Base-by-base conservation (phyloP, 2,329 filamentous ascomycete genomes). In the Botrytis aclada region DNA sequence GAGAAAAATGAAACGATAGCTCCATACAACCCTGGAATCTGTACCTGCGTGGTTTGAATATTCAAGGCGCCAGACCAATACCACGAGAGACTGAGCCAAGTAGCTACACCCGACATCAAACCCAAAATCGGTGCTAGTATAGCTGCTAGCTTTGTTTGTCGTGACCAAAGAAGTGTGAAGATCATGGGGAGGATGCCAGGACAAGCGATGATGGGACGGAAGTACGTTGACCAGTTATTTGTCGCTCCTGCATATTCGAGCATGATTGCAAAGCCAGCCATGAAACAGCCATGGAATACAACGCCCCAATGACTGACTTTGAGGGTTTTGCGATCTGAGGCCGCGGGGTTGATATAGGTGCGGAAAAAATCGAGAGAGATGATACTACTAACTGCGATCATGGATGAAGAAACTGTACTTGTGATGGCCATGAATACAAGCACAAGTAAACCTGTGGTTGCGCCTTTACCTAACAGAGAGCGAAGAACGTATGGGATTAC, bases 391-490 rank as follows among this genome's bases (percentile, higher is more conserved):
- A 86, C 85, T 1, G 85, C 85, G 65, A 87, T 86, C 81, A 86
- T 84, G 7, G 82, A 84, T 0, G 85, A 85, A 0, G 84, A 86
- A 0, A 86, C 82, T 0, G 84, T 86, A 69, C 83, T 84, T 0
- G 85, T 87, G 39, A 86, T 76, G 6, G 85, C 84, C 85, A 87
- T 87, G 78, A 86, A 87, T 1, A 86, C 78, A 12, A 86, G 79
- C 0, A 87, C 81, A 25, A 87, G 65, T 85, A 82, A 3, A 81
- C 84, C 76, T 4, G 76, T 75, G 18, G 76, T 77, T 4, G 76
- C 79, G 18, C 79, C 78, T 25, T 76, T 78, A 2, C 80, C 80
- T 56, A 79, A 73, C 0, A 82, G 39, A 10, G 80, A 76, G n/a
- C 76, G 72, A 4, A 80, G 76, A 3, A 77, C 77, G 70, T 80